Evolutionary conservation across 1,139 yeast genomes (phyloP).

Genomic region (Geotrichum bryndzae): DNA sequence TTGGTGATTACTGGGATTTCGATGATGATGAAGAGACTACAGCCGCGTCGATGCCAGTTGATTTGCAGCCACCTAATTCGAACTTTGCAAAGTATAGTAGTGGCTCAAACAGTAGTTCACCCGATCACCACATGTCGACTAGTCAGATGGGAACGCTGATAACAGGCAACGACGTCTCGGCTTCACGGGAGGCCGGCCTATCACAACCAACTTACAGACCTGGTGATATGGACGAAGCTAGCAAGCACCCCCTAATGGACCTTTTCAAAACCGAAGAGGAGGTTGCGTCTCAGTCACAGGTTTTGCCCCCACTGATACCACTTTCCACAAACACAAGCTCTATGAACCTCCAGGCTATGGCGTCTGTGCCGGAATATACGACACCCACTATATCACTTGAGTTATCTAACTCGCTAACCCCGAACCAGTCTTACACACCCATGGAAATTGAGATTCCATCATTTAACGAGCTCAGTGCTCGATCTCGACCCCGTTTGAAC

Average conservation of each 20-base stretch:
- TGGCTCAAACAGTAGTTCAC: neutral
- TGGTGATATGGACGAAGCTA: neutral
- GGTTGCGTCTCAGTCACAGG: slow-evolving; percentile 11
- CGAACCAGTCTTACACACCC: slow-evolving; percentile 35
- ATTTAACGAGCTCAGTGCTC: slow-evolving; percentile 37
- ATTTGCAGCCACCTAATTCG: slow-evolving; percentile 41
- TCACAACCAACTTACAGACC: neutral
- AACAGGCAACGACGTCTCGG: neutral
- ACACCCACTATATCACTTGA: slow-evolving; percentile 27
- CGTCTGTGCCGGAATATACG: slow-evolving; percentile 25
- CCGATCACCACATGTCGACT: neutral
- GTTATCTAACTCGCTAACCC: slow-evolving; percentile 13
- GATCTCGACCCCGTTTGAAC: slow-evolving; percentile 19
- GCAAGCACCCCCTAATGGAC: neutral
- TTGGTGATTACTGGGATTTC: slow-evolving; percentile 79
- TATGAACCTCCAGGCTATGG: slow-evolving; percentile 12
- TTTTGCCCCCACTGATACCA: neutral
- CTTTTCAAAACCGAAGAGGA: no score
- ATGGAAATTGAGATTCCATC: slow-evolving; percentile 57
- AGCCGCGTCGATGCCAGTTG: neutral
- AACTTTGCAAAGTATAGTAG: slow-evolving; percentile 30
- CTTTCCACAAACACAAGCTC: slow-evolving; percentile 10
- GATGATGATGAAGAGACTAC: slow-evolving; percentile 50
- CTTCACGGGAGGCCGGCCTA: neutral
- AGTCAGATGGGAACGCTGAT: neutral